These are phyloP conservation scores for Astrocystis sublimbata DNA, from an alignment of 495 filamentous ascomycete genomes.

Conservation along the genomic window DNA sequence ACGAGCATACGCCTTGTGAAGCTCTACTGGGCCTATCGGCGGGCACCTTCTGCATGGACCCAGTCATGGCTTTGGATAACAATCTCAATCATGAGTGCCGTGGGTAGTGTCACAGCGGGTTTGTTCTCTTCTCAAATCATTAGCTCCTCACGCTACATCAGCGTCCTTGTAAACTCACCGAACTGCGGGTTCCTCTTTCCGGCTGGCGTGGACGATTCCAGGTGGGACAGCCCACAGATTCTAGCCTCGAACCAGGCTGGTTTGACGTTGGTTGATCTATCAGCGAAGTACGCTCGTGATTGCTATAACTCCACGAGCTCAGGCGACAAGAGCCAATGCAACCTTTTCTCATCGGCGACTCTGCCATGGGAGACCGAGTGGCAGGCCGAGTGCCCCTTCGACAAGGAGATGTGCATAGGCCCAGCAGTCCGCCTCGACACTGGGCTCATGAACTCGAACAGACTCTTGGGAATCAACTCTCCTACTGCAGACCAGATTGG, in stretches of 20 bases:
- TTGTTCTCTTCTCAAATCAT: conserved; percentile 3
- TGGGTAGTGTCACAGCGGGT: not conserved
- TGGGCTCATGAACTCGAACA: conserved; percentile 8
- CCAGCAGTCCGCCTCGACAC: not conserved
- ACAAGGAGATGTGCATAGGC: conserved; percentile 7
- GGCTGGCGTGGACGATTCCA: not conserved
- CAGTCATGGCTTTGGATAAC: not conserved
- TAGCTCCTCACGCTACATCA: not conserved
- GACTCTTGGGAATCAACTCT: conserved; percentile 1
- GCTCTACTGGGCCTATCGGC: conserved; percentile 12
- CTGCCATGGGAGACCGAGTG: not conserved
- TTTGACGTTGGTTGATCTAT: not conserved
- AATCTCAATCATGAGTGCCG: not conserved
- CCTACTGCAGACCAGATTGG: not conserved
- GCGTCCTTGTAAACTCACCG: not conserved
- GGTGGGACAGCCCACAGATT: not conserved
- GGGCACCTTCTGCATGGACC: not conserved
- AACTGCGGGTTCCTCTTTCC: conserved; percentile 4
- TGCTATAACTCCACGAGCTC: conserved; percentile 7
- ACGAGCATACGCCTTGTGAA: conserved; percentile 2
- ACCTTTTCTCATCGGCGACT: not conserved
- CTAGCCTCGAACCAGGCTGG: not conserved
- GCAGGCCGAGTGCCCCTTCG: conserved; percentile 6
- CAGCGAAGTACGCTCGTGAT: not conserved
- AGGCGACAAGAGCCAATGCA: not conserved